Evolutionary conservation across 257 asterid species (phyloP).

Genomic region (Przewalskia tangutica): DNA sequence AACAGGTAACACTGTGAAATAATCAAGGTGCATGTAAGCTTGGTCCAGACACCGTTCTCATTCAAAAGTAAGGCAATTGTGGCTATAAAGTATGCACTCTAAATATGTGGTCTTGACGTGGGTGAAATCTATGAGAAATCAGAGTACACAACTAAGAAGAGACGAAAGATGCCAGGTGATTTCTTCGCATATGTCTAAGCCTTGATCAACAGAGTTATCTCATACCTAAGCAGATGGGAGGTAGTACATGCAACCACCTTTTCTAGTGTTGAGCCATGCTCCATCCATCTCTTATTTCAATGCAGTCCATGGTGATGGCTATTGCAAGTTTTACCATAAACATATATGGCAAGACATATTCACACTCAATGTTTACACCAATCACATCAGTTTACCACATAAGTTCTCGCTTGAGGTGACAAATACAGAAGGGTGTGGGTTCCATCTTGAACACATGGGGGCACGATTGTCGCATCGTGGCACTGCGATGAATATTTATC

Average conservation of each 20-base stretch:
- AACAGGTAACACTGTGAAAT: too few relatives aligned
- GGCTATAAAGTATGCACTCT: too few relatives aligned
- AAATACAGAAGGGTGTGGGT: background rate
- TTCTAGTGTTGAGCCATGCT: background rate
- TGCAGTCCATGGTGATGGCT: background rate
- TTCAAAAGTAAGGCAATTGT: too few relatives aligned
- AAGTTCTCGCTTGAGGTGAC: background rate
- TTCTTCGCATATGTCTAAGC: background rate
- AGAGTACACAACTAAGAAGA: background rate
- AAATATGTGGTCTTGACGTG: background rate
- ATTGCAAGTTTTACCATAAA: background rate
- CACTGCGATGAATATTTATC: background rate
- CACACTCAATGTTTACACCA: background rate
- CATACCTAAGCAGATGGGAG: background rate
- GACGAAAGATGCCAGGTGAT: background rate
- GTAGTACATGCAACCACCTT: background rate
- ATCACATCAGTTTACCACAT: background rate
- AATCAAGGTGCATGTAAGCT: too few relatives aligned
- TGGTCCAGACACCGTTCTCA: too few relatives aligned
- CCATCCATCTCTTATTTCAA: background rate
- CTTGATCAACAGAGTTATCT: background rate
- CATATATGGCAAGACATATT: background rate
- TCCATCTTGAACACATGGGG: background rate
- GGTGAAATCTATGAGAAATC: background rate
- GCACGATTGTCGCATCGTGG: background rate